Evolutionary conservation across 1,284 basidiomycete genomes (phyloP), one percentile per base, ranked within the genome.

Genomic region (Austroboletus niveus): DNA sequence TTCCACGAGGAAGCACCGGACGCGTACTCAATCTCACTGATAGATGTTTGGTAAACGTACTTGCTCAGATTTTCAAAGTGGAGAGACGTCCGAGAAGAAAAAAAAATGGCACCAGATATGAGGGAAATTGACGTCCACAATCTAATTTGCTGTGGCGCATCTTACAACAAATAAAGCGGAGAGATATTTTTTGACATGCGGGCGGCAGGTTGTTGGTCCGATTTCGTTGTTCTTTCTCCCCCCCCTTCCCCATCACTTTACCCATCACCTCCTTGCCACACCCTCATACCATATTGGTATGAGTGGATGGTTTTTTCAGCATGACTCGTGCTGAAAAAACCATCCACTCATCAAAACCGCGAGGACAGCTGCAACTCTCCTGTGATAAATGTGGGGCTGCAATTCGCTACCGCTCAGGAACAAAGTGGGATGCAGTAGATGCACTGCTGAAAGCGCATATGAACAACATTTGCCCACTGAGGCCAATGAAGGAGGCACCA

Each of bases 121-220:
- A 60, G 46, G 43, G 61, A 56, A 65, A 65, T 42, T 42, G 17
- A 17, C 17, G 17, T 17, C 17, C 17, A 17, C 17, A 17, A 17
- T 17, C 17, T 17, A 17, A 17, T 51, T 24, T 58, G 49, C 51
- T 44, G 47, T 56, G 45, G 44, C 52, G 65, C 63, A 60, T 55
- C 65, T 64, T 66, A 66, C 66, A 67, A 67, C 63, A 68, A 65
- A 68, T 64, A 69, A 65, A 55, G 61, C 53, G 54, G 57, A 49
- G 57, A 47, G 40, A 56, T 14, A 9, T 36, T 24, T 30, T 54
- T 45, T 53, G 52, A 56, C 44, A 47, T n/a, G 52, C 31, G 45
- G 43, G 27, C 36, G 38, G 48, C 45, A 49, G 48, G 45, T 36
- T 30, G 43, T 45, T 42, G 17, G 35, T 50, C 41, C 54, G 46